A percentile compares a stretch with the other conserved stretches of the same genome.
These are phyloP conservation scores for Rhododendron ovatum DNA, from an alignment of 148 eudicot species.

Conservation along the genomic window DNA sequence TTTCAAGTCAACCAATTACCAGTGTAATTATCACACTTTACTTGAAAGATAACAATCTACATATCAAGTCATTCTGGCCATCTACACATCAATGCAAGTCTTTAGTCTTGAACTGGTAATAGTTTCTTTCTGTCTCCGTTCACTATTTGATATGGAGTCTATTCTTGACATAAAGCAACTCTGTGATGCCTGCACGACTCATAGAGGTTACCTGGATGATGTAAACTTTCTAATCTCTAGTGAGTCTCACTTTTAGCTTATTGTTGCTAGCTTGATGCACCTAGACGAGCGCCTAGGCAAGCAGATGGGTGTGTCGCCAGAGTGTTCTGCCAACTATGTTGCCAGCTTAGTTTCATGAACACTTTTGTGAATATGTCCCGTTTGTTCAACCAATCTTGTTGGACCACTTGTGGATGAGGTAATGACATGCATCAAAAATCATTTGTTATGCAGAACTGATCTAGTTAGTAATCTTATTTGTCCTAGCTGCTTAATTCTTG, in stretches of 20 bases:
- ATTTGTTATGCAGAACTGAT: neutral
- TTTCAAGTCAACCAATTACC: neutral
- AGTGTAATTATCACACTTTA: neutral
- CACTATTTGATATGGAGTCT: neutral
- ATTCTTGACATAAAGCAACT: neutral
- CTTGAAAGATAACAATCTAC: neutral
- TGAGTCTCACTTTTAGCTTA: slow-evolving; percentile 27
- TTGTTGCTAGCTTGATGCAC: slow-evolving; percentile 26
- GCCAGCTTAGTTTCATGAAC: slow-evolving; percentile 18
- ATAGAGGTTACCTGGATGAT: neutral
- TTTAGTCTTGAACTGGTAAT: neutral
- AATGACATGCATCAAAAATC: slow-evolving; percentile 7
- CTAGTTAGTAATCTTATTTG: neutral
- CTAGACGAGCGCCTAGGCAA: slow-evolving; percentile 13
- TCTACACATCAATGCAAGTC: neutral
- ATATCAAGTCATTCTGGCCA: neutral
- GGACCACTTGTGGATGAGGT: slow-evolving; percentile 12
- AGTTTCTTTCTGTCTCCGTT: neutral
- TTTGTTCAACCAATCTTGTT: slow-evolving; percentile 6
- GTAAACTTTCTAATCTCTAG: slow-evolving; percentile 10
- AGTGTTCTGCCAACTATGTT: slow-evolving; percentile 16
- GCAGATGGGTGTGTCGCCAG: slow-evolving; percentile 8
- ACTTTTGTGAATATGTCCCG: slow-evolving; percentile 20
- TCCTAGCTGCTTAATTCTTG: neutral
- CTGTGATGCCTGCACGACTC: neutral